Conservation (phyloP, 495 filamentous ascomycete genomes). For the Darksidea phi region DNA sequence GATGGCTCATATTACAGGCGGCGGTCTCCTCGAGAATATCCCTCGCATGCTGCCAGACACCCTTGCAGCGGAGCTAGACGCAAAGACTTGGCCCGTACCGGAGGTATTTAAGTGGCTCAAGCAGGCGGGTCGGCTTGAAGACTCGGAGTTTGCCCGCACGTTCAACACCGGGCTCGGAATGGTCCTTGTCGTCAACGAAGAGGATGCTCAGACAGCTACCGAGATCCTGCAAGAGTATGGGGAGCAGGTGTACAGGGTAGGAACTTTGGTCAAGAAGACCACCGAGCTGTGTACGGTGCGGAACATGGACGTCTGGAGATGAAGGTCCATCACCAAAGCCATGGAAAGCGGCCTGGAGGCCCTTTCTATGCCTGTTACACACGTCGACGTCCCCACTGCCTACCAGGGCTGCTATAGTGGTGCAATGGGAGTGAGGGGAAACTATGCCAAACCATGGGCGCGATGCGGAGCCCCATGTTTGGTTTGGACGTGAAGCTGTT, state of each 20-base stretch:
- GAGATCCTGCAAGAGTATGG: conserved; percentile 59
- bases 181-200: conserved; percentile 72
- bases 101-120: conserved; percentile 83
- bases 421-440: background rate
- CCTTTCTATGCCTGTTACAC: too few relatives aligned
- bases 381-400: too few relatives aligned
- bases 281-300: conserved; percentile 67
- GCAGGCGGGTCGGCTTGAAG: conserved; percentile 66
- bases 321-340: conserved; percentile 1
- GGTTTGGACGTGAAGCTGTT: background rate
- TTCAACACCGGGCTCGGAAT: conserved; percentile 95
- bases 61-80: conserved; percentile 75
- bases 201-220: conserved; percentile 54
- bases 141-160: conserved; percentile 77
- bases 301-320: conserved; percentile 69
- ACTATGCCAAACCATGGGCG: background rate
- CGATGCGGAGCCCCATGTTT: background rate
- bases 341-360: too few relatives aligned
- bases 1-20: conserved; percentile 94
- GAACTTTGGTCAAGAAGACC: conserved; percentile 57
- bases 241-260: conserved; percentile 76
- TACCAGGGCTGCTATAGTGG: too few relatives aligned
- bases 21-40: conserved; percentile 87
- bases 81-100: conserved; percentile 66
- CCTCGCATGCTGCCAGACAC: conserved; percentile 82